Conservation (phyloP, 495 filamentous ascomycete genomes). For the Aspergillus sclerotiicarbonarius region DNA sequence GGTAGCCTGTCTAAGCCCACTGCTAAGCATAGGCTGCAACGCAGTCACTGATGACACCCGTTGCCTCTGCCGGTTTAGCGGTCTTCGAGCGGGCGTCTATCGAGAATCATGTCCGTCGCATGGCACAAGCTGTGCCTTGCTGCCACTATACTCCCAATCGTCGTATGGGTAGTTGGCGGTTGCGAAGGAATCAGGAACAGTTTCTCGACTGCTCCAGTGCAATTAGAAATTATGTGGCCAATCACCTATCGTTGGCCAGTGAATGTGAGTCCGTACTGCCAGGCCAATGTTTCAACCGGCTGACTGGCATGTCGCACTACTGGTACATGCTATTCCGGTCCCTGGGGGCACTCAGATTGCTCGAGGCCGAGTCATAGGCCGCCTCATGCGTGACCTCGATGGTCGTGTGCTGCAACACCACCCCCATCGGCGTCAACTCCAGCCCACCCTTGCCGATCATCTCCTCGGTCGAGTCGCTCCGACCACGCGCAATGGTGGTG, state of each 20-base stretch:
- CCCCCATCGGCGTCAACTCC: constrained; percentile 21
- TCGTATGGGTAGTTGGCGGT: too few relatives aligned
- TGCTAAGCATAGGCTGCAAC: too few relatives aligned
- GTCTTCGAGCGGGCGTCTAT: too few relatives aligned
- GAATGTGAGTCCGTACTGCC: background rate
- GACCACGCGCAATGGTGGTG: constrained; percentile 16
- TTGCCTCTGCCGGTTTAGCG: too few relatives aligned
- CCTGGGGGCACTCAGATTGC: background rate
- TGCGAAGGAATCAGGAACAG: too few relatives aligned
- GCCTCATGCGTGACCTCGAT: constrained; percentile 30
- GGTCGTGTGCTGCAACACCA: constrained; percentile 30
- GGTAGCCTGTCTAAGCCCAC: too few relatives aligned
- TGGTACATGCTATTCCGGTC: background rate
- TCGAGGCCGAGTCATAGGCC: constrained; percentile 10
- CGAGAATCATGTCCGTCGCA: too few relatives aligned
- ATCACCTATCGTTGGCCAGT: background rate
- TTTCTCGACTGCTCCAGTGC: too few relatives aligned
- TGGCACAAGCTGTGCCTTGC: too few relatives aligned
- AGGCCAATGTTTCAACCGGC: background rate
- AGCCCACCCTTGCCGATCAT: constrained; percentile 15
- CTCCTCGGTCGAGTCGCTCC: constrained; percentile 18
- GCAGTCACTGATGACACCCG: too few relatives aligned
- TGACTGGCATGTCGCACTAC: background rate
- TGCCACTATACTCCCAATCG: too few relatives aligned
- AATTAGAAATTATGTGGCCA: too few relatives aligned